These are phyloP conservation scores for Sedum album DNA, from an alignment of 164 flowering plant genomes.

Conservation along the genomic window DNA sequence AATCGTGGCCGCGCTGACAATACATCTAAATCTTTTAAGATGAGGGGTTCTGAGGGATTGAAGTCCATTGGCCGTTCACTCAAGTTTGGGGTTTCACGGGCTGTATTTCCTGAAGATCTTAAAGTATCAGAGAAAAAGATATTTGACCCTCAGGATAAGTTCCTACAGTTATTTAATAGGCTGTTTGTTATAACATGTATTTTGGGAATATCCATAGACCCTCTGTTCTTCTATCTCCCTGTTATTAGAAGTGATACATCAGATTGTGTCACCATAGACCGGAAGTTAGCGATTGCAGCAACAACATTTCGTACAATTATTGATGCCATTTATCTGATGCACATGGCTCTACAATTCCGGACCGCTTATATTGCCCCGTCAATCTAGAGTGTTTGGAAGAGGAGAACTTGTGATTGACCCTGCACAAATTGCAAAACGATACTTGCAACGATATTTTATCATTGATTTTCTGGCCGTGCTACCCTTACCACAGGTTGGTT, in stretches of 20 bases:
- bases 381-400: constrained; percentile 94
- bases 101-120: constrained; percentile 90
- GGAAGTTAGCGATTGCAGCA: constrained; percentile 49
- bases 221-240: constrained; percentile 84
- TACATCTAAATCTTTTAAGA: constrained; percentile 59
- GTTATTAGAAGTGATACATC: constrained; percentile 28
- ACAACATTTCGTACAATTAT: constrained; percentile 61
- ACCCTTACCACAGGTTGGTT: constrained; percentile 86
- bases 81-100: constrained; percentile 72
- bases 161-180: constrained; percentile 67
- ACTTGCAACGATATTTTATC: constrained; percentile 61
- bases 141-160: constrained; percentile 90
- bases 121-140: constrained; percentile 77
- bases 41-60: constrained; percentile 88
- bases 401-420: constrained; percentile 97
- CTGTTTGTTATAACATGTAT: constrained; percentile 79
- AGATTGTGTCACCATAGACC: constrained; percentile 67
- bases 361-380: constrained; percentile 98
- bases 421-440: constrained; percentile 76
- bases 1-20: constrained; percentile 28
- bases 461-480: constrained; percentile 85
- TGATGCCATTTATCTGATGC: constrained; percentile 80
- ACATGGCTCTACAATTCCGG: constrained; percentile 84
- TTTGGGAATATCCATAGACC: constrained; percentile 82
- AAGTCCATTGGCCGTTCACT: constrained; percentile 79